Conservation (phyloP, 2,329 filamentous ascomycete genomes). For the Apiospora sp. region DNA sequence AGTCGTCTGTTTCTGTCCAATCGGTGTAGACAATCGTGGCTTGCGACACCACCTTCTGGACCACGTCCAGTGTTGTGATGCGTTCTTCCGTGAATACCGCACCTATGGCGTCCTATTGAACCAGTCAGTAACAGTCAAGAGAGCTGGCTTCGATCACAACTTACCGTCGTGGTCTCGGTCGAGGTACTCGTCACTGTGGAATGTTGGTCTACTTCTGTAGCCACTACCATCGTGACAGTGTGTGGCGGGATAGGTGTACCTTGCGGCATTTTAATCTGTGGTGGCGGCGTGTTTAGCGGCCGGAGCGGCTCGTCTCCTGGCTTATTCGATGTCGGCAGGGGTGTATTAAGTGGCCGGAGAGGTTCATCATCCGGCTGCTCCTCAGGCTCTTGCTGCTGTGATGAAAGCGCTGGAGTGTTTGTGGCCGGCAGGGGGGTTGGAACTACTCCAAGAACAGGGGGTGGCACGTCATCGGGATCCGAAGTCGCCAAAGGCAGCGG, state of each 20-base stretch:
- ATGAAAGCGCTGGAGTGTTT: neutral
- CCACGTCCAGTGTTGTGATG: slow-evolving; percentile 13
- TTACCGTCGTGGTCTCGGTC: slow-evolving; percentile 2
- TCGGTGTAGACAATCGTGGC: neutral
- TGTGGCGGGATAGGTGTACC: neutral
- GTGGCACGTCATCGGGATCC: neutral
- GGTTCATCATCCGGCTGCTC: neutral
- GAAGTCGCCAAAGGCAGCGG: neutral
- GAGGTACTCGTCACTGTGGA: slow-evolving; percentile 16
- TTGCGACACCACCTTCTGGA: slow-evolving; percentile 5
- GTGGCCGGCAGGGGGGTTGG: neutral
- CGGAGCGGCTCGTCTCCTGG: neutral
- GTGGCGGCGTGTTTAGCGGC: neutral
- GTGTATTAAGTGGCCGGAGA: neutral
- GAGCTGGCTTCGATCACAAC: neutral
- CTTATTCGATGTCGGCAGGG: neutral
- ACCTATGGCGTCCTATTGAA: neutral
- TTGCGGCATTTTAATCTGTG: neutral
- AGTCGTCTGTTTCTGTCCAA: neutral
- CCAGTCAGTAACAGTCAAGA: neutral
- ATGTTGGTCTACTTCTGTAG: neutral
- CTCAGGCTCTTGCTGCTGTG: slow-evolving; percentile 1
- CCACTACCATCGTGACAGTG: neutral
- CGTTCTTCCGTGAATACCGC: slow-evolving; percentile 12
- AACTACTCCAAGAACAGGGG: slow-evolving; percentile 3